Evolutionary conservation across 148 eudicot genomes (phyloP).

Genomic region (Fallopia convolvulus): DNA sequence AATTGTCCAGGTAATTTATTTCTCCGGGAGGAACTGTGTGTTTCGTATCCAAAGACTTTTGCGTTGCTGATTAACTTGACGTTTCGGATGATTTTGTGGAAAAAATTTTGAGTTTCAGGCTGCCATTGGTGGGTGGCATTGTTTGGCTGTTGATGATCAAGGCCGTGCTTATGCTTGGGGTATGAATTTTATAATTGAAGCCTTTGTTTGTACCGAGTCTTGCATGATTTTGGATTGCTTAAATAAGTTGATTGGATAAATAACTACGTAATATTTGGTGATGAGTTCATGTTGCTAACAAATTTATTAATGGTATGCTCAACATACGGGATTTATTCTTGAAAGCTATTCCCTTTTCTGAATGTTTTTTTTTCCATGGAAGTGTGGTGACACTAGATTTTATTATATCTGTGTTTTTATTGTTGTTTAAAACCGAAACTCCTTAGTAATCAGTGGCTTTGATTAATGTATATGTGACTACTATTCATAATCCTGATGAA

Average conservation of each 20-base stretch:
- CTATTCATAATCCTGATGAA: not conserved
- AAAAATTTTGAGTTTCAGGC: slow-evolving; percentile 44
- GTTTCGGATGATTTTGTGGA: slow-evolving; percentile 6
- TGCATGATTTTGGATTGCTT: not conserved
- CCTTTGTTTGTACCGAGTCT: not conserved
- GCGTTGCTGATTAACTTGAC: slow-evolving; percentile 6
- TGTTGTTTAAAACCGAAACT: not conserved
- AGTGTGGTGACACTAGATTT: not conserved
- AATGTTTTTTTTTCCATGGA: not conserved
- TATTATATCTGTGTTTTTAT: not conserved
- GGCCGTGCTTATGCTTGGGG: slow-evolving; percentile 99
- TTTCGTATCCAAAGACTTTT: not conserved
- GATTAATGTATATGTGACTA: not conserved
- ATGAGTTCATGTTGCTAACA: not conserved
- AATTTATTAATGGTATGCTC: not conserved
- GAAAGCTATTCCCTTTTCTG: not conserved
- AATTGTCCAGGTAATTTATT: slow-evolving; percentile 65
- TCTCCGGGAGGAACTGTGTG: not conserved
- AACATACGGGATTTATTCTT: not conserved
- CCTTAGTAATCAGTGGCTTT: not conserved
- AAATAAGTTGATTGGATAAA: not conserved
- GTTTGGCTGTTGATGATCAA: slow-evolving; percentile 98
- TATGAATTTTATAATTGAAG: slow-evolving; percentile 18
- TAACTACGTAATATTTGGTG: not conserved
- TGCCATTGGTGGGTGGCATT: slow-evolving; percentile 99